Evolutionary conservation across 2,329 filamentous ascomycete genomes (phyloP), one percentile per base, ranked within the genome.

Genomic region (Conoideocrella luteorostrata): DNA sequence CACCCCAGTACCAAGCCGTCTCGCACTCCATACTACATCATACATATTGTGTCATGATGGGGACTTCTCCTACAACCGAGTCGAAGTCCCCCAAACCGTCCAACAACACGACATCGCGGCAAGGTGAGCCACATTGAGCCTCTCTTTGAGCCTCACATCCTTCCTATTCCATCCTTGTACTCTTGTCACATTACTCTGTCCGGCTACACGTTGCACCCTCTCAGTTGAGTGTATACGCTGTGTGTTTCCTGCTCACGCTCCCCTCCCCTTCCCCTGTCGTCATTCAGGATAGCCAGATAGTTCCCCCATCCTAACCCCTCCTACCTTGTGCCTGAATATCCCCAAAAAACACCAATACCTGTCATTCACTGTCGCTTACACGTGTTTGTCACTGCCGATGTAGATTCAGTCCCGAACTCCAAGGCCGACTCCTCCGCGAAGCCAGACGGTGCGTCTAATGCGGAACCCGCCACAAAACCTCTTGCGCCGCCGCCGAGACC

Each of bases 401-500:
- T 53, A 75, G 71, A 68, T 51, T 57, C 63, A 48, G 60, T 63
- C 52, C 54, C 68, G 52, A 70, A 72, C 57, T 61, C 66, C 54
- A 78, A 77, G 57, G 51, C 59, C 59, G 72, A 74, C 54, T 57
- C 58, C 32, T 51, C 62, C 46, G 56, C 65, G 52, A 78, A 78
- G 60, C 51, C 66, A 50, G 76, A 82, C 56, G 57, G 59, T 47
- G 56, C 66, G 52, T 62, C 72, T 56, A 77, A 77, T 71, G 70
- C 71, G 63, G 80, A 84, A 60, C 63, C 68, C 43, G 70, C 79
- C 43, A 70, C 79, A 57, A 80, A 79, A 66, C 79, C 82, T 44
- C 75, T 88, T 58, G 81, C 82, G 52, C 83, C 84, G 53, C 83
- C 84, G 44, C 84, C 83, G 47, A 82, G 82, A 65, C 77, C 81